Evolutionary conservation across 441 rosid genomes (phyloP), one percentile per base, ranked within the genome.

Genomic region (Bocquillonia castaneifolia): DNA sequence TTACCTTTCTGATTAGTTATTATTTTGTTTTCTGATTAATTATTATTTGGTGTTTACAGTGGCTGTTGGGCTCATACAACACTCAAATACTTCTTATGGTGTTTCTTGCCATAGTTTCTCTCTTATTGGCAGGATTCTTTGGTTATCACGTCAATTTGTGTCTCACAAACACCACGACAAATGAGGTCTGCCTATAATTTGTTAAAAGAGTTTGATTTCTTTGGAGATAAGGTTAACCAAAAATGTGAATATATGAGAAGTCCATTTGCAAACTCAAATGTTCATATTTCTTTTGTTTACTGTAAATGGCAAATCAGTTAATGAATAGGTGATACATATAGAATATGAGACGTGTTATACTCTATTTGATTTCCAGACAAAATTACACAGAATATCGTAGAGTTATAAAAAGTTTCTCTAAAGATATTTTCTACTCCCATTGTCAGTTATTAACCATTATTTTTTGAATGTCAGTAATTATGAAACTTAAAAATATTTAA

Each of bases 61-160:
- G 97, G 98, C 76, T 93, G 71, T 74, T 86, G 83, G 83, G 81
- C 55, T 83, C 97, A 25, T 86, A 89, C 78, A 88, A 88, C 82
- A 85, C 85, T 34, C 96, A 89, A 71, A 82, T 91, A 77, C 91
- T 89, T 56, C 79, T 91, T 36, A 81, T 84, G 81, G 90, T 93
- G 81, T 91, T 93, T 81, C 93, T 91, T 26, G 88, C 80, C 73
- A 75, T 88, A 60, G 87, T 93, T 42, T 84, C 95, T 32, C 88
- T 91, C 72, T 77, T 89, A 67, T 75, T 91, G 71, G 89, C 79
- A 3, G 92, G 97, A 72, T 93, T 93, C 81, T 88, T 89, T 51
- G 86, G 81, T 17, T 91, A 88, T 78, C 96, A 89, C 68, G 84
- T 80, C 64, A 80, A 85, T 51, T 89, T 93, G n/a, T 89, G 96